phyloP scores from a whole-genome alignment of 2,329 filamentous ascomycete genomes.

The Eutypa lata region DNA sequence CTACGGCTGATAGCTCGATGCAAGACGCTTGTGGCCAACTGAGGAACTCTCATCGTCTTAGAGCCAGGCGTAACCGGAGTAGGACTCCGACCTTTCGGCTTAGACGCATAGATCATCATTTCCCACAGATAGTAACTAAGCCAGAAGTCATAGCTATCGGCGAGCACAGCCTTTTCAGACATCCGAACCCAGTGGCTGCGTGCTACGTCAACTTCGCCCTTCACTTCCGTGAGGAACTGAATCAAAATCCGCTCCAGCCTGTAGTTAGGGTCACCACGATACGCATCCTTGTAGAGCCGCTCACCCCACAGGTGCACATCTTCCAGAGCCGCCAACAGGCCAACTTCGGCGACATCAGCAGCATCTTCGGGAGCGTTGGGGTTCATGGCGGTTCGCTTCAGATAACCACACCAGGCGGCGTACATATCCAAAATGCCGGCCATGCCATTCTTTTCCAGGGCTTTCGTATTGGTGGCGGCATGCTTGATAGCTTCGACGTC shows the following conservation, averaged over 20 bases:
- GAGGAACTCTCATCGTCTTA: slow-evolving; percentile 60
- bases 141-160: slow-evolving; percentile 90
- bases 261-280: slow-evolving; percentile 83
- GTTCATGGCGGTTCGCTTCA: slow-evolving; percentile 80
- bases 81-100: slow-evolving; percentile 49
- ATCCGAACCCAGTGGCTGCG: slow-evolving; percentile 75
- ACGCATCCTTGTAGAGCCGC: slow-evolving; percentile 68
- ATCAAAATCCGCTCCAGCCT: slow-evolving; percentile 89
- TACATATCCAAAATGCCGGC: slow-evolving; percentile 88
- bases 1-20: slow-evolving; percentile 63
- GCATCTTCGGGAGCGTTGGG: slow-evolving; percentile 75
- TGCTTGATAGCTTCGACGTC: slow-evolving; percentile 90
- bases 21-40: slow-evolving; percentile 72
- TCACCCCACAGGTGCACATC: slow-evolving; percentile 79
- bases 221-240: slow-evolving; percentile 84
- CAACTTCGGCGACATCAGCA: slow-evolving; percentile 84
- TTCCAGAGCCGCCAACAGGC: slow-evolving; percentile 80
- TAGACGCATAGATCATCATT: slow-evolving; percentile 60
- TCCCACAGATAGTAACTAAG: slow-evolving; percentile 90
- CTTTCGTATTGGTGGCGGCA: slow-evolving; percentile 78
- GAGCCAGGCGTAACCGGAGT: slow-evolving; percentile 40
- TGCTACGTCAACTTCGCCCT: slow-evolving; percentile 72
- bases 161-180: slow-evolving; percentile 58
- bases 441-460: slow-evolving; percentile 83
- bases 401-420: slow-evolving; percentile 89